These are phyloP conservation scores for Chrysoporthe austroafricana DNA, from an alignment of 2,329 filamentous ascomycete genomes.

Conservation along the genomic window DNA sequence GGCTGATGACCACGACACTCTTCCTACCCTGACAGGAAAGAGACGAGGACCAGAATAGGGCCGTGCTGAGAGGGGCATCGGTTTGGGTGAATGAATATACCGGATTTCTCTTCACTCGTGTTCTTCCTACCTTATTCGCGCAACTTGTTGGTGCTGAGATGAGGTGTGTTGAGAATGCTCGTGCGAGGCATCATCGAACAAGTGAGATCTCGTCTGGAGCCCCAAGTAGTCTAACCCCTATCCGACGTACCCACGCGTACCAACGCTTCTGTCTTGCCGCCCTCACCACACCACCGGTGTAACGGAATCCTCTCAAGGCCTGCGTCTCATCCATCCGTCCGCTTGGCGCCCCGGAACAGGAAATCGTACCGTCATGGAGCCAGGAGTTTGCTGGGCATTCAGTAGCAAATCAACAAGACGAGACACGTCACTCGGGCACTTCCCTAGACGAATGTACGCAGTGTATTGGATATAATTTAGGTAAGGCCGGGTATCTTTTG, in stretches of 20 bases:
- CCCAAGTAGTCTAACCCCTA: too few relatives aligned
- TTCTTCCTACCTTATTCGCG: background rate
- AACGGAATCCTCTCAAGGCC: background rate
- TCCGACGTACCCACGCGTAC: too few relatives aligned
- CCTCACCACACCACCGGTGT: background rate
- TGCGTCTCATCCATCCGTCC: background rate
- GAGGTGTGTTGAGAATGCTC: background rate
- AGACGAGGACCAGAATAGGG: constrained; percentile 2
- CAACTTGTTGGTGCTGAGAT: background rate
- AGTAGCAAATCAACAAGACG: too few relatives aligned
- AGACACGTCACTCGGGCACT: too few relatives aligned
- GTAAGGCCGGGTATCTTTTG: background rate
- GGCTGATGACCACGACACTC: background rate
- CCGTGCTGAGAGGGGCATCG: constrained; percentile 1
- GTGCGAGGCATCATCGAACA: background rate
- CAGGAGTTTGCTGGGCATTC: background rate
- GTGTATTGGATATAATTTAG: too few relatives aligned
- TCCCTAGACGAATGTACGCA: too few relatives aligned
- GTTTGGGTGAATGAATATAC: background rate
- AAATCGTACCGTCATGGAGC: too few relatives aligned
- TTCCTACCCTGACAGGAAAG: constrained; percentile 1
- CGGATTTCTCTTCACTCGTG: background rate
- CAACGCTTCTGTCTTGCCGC: background rate
- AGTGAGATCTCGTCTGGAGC: too few relatives aligned
- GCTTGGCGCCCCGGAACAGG: too few relatives aligned